Percentiles rank a stretch among this genome's conserved stretches.
Conservation (phyloP, 139 green algal genomes). For the Mychonastes homosphaera region DNA sequence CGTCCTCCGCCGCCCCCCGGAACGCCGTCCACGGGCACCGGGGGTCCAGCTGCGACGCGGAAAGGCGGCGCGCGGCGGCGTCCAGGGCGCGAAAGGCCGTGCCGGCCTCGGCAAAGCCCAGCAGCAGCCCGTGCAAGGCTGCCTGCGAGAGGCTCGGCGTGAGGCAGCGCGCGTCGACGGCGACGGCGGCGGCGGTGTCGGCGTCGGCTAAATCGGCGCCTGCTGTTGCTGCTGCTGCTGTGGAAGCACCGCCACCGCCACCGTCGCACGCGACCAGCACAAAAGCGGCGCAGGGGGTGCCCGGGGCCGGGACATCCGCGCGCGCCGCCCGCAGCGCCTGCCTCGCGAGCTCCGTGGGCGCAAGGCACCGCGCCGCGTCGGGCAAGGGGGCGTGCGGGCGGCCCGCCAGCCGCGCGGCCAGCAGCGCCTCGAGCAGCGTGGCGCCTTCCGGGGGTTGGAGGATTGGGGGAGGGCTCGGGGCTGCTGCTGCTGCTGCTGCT, state of each 20-base stretch:
- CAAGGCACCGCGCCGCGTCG: conserved; percentile 3
- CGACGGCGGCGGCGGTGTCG: background rate
- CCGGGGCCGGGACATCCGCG: conserved; percentile 11
- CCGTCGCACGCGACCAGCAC: background rate
- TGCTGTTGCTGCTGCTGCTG: conserved; percentile 4
- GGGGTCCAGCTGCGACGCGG: no score
- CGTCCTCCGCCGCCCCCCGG: no score
- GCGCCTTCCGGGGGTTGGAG: no score
- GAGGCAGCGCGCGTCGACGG: background rate
- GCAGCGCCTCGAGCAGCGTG: conserved; percentile 8
- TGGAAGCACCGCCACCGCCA: background rate
- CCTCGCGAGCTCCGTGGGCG: background rate
- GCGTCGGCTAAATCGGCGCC: background rate
- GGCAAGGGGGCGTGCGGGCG: background rate
- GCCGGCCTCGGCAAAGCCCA: conserved; percentile 12
- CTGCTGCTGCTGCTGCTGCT: no score
- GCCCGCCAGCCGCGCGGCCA: background rate
- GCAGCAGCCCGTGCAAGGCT: conserved; percentile 4
- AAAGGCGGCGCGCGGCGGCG: background rate
- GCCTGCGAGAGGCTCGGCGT: conserved; percentile 2
- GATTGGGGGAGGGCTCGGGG: no score
- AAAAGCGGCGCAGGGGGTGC: no score
- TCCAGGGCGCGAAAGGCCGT: conserved; percentile 2
- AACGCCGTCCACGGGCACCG: no score
- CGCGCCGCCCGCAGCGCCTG: conserved; percentile 5